phyloP scores from a whole-genome alignment of 441 rosid species.

The Isatis lusitanica region DNA sequence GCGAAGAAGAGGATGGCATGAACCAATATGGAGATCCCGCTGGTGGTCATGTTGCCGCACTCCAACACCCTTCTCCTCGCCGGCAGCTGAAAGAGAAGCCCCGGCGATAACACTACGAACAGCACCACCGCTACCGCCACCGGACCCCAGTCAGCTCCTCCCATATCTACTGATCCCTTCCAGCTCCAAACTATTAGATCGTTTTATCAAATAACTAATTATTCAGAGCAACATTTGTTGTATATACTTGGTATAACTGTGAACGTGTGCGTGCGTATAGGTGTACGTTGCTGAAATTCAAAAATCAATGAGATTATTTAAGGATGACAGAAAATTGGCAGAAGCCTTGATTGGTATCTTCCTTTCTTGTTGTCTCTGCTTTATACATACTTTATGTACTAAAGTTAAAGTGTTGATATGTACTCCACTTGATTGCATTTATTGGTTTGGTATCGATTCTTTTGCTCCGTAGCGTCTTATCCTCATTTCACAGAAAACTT shows the following conservation, averaged over 20 bases:
- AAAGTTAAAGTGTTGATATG: constrained; percentile 29
- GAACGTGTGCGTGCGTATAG: not conserved
- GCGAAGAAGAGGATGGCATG: constrained; percentile 46
- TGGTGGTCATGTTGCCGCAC: constrained; percentile 66
- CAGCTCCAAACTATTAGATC: not conserved
- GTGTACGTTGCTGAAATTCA: not conserved
- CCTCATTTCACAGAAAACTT: not conserved
- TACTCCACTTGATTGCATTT: constrained; percentile 22
- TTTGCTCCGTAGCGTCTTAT: constrained; percentile 1
- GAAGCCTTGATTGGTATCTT: constrained; percentile 21
- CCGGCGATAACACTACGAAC: constrained; percentile 67
- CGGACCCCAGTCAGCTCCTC: constrained; percentile 70
- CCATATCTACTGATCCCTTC: not conserved
- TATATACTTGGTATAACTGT: not conserved
- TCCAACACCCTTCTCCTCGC: constrained; percentile 61
- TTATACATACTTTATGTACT: constrained; percentile 10
- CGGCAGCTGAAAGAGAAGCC: constrained; percentile 70
- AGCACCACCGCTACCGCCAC: constrained; percentile 58
- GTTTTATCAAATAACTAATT: not conserved
- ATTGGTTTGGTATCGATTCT: constrained; percentile 28
- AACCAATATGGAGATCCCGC: constrained; percentile 58
- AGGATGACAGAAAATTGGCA: not conserved
- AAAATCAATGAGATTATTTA: constrained; percentile 12
- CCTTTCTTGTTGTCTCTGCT: constrained; percentile 29
- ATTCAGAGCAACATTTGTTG: not conserved